These are phyloP conservation scores for Harringtonia lauricola DNA, from an alignment of 2,329 filamentous ascomycete genomes.

Conservation along the genomic window DNA sequence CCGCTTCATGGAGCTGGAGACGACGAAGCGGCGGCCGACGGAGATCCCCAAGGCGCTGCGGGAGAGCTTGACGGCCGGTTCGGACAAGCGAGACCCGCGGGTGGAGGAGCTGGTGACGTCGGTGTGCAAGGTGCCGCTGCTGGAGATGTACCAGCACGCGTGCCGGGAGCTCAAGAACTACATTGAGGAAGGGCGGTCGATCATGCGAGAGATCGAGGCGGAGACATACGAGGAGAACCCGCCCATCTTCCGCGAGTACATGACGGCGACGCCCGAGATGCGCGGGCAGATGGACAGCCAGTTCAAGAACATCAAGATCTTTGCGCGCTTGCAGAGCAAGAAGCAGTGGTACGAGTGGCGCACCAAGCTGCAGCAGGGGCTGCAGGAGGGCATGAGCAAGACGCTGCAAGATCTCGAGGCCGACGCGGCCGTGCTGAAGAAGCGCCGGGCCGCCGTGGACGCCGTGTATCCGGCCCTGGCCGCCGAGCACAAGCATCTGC, in stretches of 20 bases:
- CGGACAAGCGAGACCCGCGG: constrained; percentile 19
- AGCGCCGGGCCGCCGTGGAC: constrained; percentile 59
- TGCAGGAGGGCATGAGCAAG: constrained; percentile 68
- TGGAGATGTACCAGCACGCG: constrained; percentile 89
- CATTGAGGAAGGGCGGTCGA: constrained; percentile 82
- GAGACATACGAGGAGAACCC: constrained; percentile 88
- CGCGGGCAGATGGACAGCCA: constrained; percentile 87
- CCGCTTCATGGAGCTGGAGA: constrained; percentile 97
- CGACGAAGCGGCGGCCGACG: constrained; percentile 84
- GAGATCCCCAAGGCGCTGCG: constrained; percentile 45
- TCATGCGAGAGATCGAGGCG: constrained; percentile 81
- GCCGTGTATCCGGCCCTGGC: constrained; percentile 54
- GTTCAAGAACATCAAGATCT: constrained; percentile 94
- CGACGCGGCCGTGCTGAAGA: constrained; percentile 56
- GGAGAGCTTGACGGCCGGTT: constrained; percentile 19
- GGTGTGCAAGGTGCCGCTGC: constrained; percentile 82
- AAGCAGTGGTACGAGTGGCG: constrained; percentile 98
- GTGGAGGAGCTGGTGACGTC: constrained; percentile 72
- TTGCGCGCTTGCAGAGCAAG: constrained; percentile 81
- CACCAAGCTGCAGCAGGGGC: constrained; percentile 70
- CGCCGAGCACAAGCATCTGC: constrained; percentile 49
- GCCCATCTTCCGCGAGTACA: constrained; percentile 82
- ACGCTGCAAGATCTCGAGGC: constrained; percentile 66
- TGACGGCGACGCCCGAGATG: constrained; percentile 72
- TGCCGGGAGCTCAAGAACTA: constrained; percentile 95